phyloP scores from a whole-genome alignment of 129 eudicot species.

The Artemisia tridentata region DNA sequence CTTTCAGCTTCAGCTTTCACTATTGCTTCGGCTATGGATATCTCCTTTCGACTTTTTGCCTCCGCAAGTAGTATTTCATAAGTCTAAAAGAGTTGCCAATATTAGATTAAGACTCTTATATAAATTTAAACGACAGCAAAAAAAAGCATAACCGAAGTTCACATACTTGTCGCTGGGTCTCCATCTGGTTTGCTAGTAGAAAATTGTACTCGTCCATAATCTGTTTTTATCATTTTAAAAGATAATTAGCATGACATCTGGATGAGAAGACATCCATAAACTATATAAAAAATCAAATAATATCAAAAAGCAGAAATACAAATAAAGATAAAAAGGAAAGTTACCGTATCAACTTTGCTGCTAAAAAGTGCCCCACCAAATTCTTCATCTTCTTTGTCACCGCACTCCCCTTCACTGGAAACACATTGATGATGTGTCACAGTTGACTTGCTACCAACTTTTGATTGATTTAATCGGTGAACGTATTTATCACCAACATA shows the following conservation, averaged over 20 bases:
- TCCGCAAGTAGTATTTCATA: conserved; percentile 79
- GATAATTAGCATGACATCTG: conserved; percentile 10
- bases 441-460: conserved; percentile 64
- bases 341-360: conserved; percentile 89
- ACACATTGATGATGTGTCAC: conserved; percentile 31
- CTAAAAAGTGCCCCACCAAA: conserved; percentile 69
- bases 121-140: not conserved
- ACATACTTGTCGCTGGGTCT: conserved; percentile 83
- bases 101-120: conserved; percentile 1
- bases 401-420: conserved; percentile 62
- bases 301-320: not conserved
- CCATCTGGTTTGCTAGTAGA: conserved; percentile 90
- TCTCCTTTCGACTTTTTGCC: conserved; percentile 65
- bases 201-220: conserved; percentile 80
- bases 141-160: not conserved
- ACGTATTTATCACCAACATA: conserved; percentile 93
- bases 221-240: conserved; percentile 31
- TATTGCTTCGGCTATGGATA: conserved; percentile 41
- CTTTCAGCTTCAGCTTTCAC: conserved; percentile 52
- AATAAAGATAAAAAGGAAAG: conserved; percentile 4
- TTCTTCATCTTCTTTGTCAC: conserved; percentile 60
- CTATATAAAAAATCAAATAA: conserved; percentile 6
- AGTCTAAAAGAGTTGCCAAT: conserved; percentile 38
- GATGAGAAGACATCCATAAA: not conserved
- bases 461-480: conserved; percentile 89